Conservation (phyloP, 2,329 filamentous ascomycete genomes). For the Nigrospora oryzae region DNA sequence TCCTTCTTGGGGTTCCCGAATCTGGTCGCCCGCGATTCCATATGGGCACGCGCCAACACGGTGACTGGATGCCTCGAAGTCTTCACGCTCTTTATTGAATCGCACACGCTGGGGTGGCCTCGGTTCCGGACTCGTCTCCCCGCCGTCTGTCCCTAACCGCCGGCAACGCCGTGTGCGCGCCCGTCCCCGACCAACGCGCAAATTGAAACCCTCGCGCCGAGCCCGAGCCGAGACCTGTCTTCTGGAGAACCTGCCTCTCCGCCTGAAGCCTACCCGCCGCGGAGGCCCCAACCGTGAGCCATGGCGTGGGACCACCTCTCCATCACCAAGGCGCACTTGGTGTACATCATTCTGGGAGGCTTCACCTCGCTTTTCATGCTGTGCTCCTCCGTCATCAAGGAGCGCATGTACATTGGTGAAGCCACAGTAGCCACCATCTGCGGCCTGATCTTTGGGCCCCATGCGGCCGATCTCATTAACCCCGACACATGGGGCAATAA, state of each 20-base stretch:
- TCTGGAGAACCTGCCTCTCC: neutral
- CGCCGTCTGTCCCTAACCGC: conserved; percentile 5
- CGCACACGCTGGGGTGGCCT: neutral
- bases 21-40: neutral
- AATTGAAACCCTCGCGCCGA: conserved; percentile 8
- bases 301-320: conserved; percentile 78
- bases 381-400: conserved; percentile 95
- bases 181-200: conserved; percentile 15
- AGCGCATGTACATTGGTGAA: conserved; percentile 97
- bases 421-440: conserved; percentile 87
- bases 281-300: conserved; percentile 9
- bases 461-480: conserved; percentile 74
- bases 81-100: neutral
- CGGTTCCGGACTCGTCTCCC: conserved; percentile 2
- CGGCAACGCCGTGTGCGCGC: conserved; percentile 9
- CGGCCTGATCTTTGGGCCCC: conserved; percentile 82
- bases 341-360: conserved; percentile 95
- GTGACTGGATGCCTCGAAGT: conserved; percentile 1
- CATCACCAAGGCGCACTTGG: conserved; percentile 92
- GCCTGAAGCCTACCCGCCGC: conserved; percentile 4
- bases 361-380: conserved; percentile 99
- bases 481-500: conserved; percentile 70
- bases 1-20: neutral
- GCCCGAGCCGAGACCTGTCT: neutral
- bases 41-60: neutral